Evolutionary conservation across 805 yeast species (phyloP).

Genomic region (Wilhelminamyces savonicus): DNA sequence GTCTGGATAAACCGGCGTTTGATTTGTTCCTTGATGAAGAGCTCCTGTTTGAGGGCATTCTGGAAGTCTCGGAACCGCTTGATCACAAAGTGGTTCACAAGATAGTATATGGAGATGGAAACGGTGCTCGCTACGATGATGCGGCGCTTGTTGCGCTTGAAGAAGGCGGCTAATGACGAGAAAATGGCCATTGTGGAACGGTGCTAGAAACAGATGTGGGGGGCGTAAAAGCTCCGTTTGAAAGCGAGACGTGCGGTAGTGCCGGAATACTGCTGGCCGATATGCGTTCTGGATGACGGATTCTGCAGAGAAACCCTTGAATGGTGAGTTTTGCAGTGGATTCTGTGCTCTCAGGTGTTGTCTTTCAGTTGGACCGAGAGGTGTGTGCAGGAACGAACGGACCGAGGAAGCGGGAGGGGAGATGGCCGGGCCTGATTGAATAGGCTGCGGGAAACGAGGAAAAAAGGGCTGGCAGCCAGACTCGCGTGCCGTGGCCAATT

Average conservation of each 20-base stretch:
- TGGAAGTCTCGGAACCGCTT: constrained; percentile 34
- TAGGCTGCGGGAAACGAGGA: no score
- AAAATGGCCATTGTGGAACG: constrained; percentile 29
- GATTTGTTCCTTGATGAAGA: constrained; percentile 44
- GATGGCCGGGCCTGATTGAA: no score
- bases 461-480: no score
- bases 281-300: not conserved
- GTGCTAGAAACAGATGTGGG: no score
- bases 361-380: no score
- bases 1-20: constrained; percentile 84
- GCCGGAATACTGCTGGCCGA: not conserved
- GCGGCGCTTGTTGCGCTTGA: constrained; percentile 34
- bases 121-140: constrained; percentile 27
- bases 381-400: no score
- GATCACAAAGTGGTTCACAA: constrained; percentile 33
- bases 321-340: no score
- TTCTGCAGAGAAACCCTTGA: not conserved
- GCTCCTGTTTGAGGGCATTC: constrained; percentile 33
- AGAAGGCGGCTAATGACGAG: constrained; percentile 32
- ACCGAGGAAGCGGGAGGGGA: no score
- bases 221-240: not conserved
- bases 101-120: constrained; percentile 28
- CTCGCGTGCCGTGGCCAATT: no score
- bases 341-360: no score
- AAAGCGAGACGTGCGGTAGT: no score